Evolutionary conservation across 768 basidiomycete genomes (phyloP), one percentile per base, ranked within the genome.

Genomic region (Amanita muscaria): DNA sequence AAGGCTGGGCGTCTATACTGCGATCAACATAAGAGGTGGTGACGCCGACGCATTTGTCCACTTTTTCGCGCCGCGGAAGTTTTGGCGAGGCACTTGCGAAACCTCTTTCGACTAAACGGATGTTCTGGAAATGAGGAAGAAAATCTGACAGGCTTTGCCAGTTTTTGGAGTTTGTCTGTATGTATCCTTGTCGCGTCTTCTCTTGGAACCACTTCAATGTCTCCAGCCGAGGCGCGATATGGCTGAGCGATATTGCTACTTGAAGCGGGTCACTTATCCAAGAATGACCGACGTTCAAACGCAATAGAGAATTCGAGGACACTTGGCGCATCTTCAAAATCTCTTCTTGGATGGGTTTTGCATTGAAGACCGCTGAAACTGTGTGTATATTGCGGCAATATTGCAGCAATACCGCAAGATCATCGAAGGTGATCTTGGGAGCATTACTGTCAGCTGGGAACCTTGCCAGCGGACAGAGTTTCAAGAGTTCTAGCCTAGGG

Each of bases 261-360:
- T 79, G 78, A 46, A 88, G 70, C n/a, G 80, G 73, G 53, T 88
- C 82, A 45, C 64, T 64, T 44, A 79, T 69, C 72, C 76, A 80
- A 30, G 85, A 88, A 61, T 88, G 82, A 15, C 86, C 84, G 37
- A 86, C 69, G 59, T 86, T 79, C 38, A 88, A 63, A 39, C 85
- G 81, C 33, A 77, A 67, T 22, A 88, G 69, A 27, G 83, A 78
- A 49, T 72, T 63, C 29, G 85, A 87, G 29, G 80, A 80, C 10
- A 69, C 64, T 35, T 67, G 59, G 40, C 63, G 67, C 33, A 74
- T 61, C 34, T 54, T 55, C 45, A 82, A 65, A 40, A 74, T 61
- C 24, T 73, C 69, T 32, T 63, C 65, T 42, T 58, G 65, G 18
- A 68, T 71, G 32, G 62, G 64, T 32, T 60, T 67, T 23, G 79